Evolutionary conservation across 1,284 basidiomycete genomes (phyloP).

Genomic region (Abortiporus biennis): DNA sequence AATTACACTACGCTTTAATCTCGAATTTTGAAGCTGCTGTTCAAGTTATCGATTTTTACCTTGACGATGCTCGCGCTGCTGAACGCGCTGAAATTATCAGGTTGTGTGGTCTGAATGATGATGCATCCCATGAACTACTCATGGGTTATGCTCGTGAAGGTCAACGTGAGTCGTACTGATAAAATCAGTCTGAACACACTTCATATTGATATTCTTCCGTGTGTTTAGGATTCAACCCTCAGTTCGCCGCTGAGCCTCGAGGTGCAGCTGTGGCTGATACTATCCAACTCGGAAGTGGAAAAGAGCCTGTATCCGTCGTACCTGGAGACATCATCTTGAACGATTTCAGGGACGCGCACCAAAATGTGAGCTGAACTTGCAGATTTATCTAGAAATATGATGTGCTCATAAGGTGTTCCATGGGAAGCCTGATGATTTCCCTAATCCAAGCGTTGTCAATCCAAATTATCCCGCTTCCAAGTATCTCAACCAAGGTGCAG

Average conservation of each 20-base stretch:
- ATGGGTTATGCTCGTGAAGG: slow-evolving; percentile 50
- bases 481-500: slow-evolving; percentile 37
- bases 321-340: slow-evolving; percentile 38
- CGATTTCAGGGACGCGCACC: slow-evolving; percentile 43
- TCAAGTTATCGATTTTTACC: slow-evolving; percentile 60
- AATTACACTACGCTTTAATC: slow-evolving; percentile 47
- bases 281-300: slow-evolving; percentile 32
- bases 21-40: slow-evolving; percentile 31
- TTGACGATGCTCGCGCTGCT: slow-evolving; percentile 34
- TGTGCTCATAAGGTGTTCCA: not conserved
- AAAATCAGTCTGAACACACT: not conserved
- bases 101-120: slow-evolving; percentile 29
- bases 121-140: slow-evolving; percentile 30
- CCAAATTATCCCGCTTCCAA: slow-evolving; percentile 29
- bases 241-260: slow-evolving; percentile 40
- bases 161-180: slow-evolving; percentile 34
- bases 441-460: slow-evolving; percentile 34
- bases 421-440: slow-evolving; percentile 32
- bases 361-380: slow-evolving; percentile 32
- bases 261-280: slow-evolving; percentile 28
- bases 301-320: slow-evolving; percentile 31
- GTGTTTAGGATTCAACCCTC: slow-evolving; percentile 26
- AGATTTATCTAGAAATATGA: not conserved
- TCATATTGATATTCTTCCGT: slow-evolving; percentile 17
- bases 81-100: slow-evolving; percentile 39